Evolutionary conservation across 768 basidiomycete genomes (phyloP), one percentile per base, ranked within the genome.

Genomic region (Epithele typhae): DNA sequence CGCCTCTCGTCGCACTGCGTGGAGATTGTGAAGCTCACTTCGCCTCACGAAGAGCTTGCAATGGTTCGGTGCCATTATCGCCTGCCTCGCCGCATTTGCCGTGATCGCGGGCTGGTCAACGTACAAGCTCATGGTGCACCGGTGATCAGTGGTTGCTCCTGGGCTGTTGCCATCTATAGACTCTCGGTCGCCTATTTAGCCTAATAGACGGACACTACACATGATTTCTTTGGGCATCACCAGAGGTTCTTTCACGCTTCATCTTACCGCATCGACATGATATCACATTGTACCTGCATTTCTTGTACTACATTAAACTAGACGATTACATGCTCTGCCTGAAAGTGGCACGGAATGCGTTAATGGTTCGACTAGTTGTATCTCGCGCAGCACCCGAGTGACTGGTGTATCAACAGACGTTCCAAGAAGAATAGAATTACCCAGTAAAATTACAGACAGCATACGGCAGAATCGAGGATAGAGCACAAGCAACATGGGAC

Each of bases 31-130:
- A 3, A 17, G 12, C 24, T 11, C 30, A 34, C 10, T 10, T 2
- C n/a, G n/a, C n/a, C n/a, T n/a, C n/a, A 22, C 18, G 4, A 35
- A 54, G 45, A 49, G 46, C 7, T 18, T 53, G 25, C 45, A 54
- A 46, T 50, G 92, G 92, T 98, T 98, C 63, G 68, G 78, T 32
- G 81, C 86, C 14, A 96, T 97, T 54, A 82, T 98, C 12, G 88
- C 82, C 0, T 75, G 72, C 25, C 76, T 98, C 1, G 79, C 81
- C 2, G 82, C 81, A 0, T 89, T 98, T 64, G 95, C 92, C 8
- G 51, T 87, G 42, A 64, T 93, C 22, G 91, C 90, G 3, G 87
- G 84, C 2, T 89, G 84, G 63, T 78, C 81, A 23, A 84, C 88
- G 5, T 89, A 90, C 62, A 79, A 75, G 40, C 80, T 90, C 59